These are phyloP conservation scores for Podila epicladia DNA, from an alignment of 192 early-diverging fungal genomes.

Conservation along the genomic window DNA sequence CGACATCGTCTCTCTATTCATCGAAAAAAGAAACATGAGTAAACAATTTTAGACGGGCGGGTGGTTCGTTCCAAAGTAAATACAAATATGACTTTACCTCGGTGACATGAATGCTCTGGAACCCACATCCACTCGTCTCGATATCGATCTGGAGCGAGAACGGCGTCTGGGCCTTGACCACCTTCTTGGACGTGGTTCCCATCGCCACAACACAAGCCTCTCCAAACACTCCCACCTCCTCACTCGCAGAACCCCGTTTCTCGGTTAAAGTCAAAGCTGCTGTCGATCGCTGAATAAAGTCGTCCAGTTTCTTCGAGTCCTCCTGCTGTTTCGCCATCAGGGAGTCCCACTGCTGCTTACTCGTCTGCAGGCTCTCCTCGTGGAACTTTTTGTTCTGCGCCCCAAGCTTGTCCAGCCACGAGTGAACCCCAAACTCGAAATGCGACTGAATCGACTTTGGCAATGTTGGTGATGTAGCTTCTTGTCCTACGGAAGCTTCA, in stretches of 20 bases:
- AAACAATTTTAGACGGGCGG: neutral
- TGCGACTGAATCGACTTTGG: neutral
- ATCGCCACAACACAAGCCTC: no score
- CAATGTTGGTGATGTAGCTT: neutral
- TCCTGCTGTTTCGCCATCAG: constrained; percentile 33
- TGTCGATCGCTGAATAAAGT: constrained; percentile 13
- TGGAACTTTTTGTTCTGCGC: constrained; percentile 4
- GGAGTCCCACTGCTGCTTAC: constrained; percentile 7
- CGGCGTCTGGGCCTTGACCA: neutral
- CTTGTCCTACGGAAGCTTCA: neutral
- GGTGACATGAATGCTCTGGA: constrained; percentile 13
- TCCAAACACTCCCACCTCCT: neutral
- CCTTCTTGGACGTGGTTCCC: no score
- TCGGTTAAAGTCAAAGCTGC: neutral
- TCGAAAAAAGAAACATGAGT: neutral
- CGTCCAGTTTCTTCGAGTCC: constrained; percentile 14
- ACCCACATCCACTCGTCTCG: constrained; percentile 30
- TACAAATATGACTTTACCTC: constrained; percentile 5
- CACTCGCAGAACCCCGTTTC: neutral
- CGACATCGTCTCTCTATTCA: constrained; percentile 19
- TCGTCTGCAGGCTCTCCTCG: constrained; percentile 6
- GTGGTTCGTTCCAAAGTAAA: neutral
- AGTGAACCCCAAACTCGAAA: constrained; percentile 19
- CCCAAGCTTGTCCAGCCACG: constrained; percentile 14
- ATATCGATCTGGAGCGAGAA: constrained; percentile 12